A percentile compares a stretch with the other conserved stretches of the same genome.
Evolutionary conservation across 495 filamentous ascomycete genomes (phyloP).

Genomic region (Jackrogersella minutella): DNA sequence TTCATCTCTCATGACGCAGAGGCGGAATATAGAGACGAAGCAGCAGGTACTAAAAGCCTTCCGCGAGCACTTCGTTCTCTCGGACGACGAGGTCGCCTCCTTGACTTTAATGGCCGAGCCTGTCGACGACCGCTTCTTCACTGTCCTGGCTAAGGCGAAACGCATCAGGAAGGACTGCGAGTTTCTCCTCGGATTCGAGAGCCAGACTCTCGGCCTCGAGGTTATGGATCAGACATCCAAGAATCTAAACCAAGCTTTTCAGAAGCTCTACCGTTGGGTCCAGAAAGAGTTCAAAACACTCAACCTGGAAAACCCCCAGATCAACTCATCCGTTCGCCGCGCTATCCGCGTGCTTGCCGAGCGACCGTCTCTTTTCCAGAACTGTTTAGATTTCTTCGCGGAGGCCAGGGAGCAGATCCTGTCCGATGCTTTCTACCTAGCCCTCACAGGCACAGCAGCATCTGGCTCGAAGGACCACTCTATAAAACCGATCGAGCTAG

Average conservation of each 20-base stretch:
- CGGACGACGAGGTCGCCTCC: conserved; percentile 75
- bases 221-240: conserved; percentile 90
- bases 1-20: conserved; percentile 75
- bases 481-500: conserved; percentile 92
- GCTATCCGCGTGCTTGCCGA: conserved; percentile 90
- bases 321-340: conserved; percentile 83
- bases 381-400: conserved; percentile 91
- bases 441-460: conserved; percentile 75
- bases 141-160: conserved; percentile 79
- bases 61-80: conserved; percentile 81
- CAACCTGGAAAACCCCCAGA: conserved; percentile 93
- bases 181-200: conserved; percentile 86
- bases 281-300: conserved; percentile 91
- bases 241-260: conserved; percentile 88
- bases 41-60: conserved; percentile 85
- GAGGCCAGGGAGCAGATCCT: conserved; percentile 88
- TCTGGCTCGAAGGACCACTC: conserved; percentile 55
- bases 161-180: conserved; percentile 88
- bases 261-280: conserved; percentile 94
- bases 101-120: conserved; percentile 80
- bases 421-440: conserved; percentile 89
- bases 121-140: conserved; percentile 87
- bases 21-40: conserved; percentile 81
- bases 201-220: conserved; percentile 84
- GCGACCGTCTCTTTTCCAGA: conserved; percentile 88